Conservation (phyloP, 2,329 filamentous ascomycete genomes). For the Fusarium odoratissimum region DNA sequence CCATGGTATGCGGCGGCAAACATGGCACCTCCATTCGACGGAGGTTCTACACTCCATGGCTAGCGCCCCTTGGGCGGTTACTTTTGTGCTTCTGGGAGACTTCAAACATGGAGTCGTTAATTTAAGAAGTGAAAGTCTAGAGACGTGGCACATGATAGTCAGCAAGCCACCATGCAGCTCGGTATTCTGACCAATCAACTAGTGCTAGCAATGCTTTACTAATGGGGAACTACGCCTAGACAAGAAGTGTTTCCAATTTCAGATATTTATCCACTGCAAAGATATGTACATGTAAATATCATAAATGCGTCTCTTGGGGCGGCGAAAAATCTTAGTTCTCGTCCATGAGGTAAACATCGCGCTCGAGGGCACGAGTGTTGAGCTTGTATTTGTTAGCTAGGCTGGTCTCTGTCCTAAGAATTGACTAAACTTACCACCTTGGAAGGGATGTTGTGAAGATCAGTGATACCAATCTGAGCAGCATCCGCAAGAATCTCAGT, state of each 20-base stretch:
- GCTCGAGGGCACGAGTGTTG: slow-evolving; percentile 44
- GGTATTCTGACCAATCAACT: background rate
- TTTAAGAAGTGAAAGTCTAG: background rate
- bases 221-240: background rate
- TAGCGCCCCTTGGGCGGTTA: fast-evolving
- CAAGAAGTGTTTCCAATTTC: fast-evolving
- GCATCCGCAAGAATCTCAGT: slow-evolving; percentile 56
- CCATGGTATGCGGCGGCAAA: slow-evolving; percentile 1
- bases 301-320: too few relatives aligned
- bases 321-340: background rate
- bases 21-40: background rate
- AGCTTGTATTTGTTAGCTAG: slow-evolving; percentile 31
- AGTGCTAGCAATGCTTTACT: background rate
- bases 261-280: background rate
- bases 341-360: slow-evolving; percentile 41
- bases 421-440: slow-evolving; percentile 30
- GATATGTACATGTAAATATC: background rate
- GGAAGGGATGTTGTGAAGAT: slow-evolving; percentile 40
- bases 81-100: background rate
- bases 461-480: slow-evolving; percentile 49
- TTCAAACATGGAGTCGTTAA: too few relatives aligned
- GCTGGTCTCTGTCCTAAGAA: fast-evolving
- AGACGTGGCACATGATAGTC: background rate
- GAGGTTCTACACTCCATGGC: background rate
- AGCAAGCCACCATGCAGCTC: background rate